phyloP scores from a whole-genome alignment of 1,284 basidiomycete genomes.

The Amylostereum chailletii region DNA sequence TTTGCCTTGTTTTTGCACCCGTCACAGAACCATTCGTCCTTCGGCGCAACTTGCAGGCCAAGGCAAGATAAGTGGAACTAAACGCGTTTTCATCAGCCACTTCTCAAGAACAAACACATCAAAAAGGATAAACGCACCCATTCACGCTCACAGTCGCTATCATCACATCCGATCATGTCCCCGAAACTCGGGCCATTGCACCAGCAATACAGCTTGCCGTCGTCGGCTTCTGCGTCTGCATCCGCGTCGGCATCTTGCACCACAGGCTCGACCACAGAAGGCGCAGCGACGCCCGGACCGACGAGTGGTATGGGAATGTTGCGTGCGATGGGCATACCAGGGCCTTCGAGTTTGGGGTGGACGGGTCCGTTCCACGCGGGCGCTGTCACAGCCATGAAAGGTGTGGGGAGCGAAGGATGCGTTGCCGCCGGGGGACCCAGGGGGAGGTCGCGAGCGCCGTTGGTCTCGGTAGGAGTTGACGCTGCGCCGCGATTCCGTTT shows the following conservation, averaged over 20 bases:
- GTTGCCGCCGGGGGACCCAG: slow-evolving; percentile 27
- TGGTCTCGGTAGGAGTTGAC: slow-evolving; percentile 16
- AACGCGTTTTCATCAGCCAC: slow-evolving; percentile 2
- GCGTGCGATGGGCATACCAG: slow-evolving; percentile 61
- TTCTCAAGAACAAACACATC: slow-evolving; percentile 6
- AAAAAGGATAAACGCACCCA: slow-evolving; percentile 64
- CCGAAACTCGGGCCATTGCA: slow-evolving; percentile 85
- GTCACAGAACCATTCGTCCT: slow-evolving; percentile 81
- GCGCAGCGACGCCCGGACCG: slow-evolving; percentile 12
- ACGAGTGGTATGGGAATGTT: slow-evolving; percentile 19
- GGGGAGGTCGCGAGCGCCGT: slow-evolving; percentile 23
- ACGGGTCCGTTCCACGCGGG: slow-evolving; percentile 27
- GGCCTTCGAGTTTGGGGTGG: slow-evolving; percentile 58
- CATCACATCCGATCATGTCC: slow-evolving; percentile 98
- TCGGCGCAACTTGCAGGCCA: slow-evolving; percentile 61
- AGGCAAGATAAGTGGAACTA: slow-evolving; percentile 86
- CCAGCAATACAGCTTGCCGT: slow-evolving; percentile 81
- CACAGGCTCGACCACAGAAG: slow-evolving; percentile 11
- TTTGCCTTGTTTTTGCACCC: slow-evolving; percentile 29
- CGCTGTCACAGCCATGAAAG: slow-evolving; percentile 17
- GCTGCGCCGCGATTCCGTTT: slow-evolving; percentile 11
- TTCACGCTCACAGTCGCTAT: slow-evolving; percentile 80
- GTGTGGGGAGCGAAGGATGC: slow-evolving; percentile 33
- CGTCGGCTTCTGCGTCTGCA: slow-evolving; percentile 42
- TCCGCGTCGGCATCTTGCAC: slow-evolving; percentile 19